A percentile compares a stretch with the other conserved stretches of the same genome.
These are phyloP conservation scores for Capronia epimyces DNA, from an alignment of 2,329 filamentous ascomycete species.

Conservation along the genomic window DNA sequence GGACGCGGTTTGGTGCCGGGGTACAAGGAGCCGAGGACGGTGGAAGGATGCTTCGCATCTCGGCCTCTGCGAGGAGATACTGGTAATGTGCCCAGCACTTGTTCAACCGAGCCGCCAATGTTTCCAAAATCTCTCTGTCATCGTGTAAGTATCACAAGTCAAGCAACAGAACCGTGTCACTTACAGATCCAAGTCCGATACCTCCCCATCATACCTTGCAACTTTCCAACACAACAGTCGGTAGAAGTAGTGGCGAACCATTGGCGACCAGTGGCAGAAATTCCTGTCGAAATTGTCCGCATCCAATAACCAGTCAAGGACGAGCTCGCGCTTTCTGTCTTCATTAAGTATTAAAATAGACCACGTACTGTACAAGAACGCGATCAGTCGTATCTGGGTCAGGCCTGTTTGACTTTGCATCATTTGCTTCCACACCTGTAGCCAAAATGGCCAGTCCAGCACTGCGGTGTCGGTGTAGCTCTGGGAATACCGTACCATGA, in stretches of 20 bases:
- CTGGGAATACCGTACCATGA: constrained; percentile 58
- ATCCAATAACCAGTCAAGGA: constrained; percentile 68
- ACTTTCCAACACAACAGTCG: constrained; percentile 84
- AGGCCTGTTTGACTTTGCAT: constrained; percentile 79
- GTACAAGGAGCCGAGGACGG: constrained; percentile 77
- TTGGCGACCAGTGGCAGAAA: constrained; percentile 92
- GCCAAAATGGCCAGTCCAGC: constrained; percentile 79
- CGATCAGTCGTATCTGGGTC: constrained; percentile 78
- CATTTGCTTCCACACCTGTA: constrained; percentile 72
- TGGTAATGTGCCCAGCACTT: constrained; percentile 75
- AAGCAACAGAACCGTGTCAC: constrained; percentile 33
- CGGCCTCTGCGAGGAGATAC: constrained; percentile 64
- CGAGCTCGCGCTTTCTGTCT: constrained; percentile 63
- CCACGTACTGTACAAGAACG: constrained; percentile 78
- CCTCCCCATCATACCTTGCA: constrained; percentile 66
- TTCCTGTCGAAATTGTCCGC: constrained; percentile 70
- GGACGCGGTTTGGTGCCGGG: constrained; percentile 75
- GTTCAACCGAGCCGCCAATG: constrained; percentile 62
- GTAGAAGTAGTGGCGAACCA: constrained; percentile 91
- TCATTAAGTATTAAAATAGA: constrained; percentile 62
- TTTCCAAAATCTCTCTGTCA: constrained; percentile 61
- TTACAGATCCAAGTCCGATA: constrained; percentile 62
- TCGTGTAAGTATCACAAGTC: constrained; percentile 7
- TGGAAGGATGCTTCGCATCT: constrained; percentile 49
- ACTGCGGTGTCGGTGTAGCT: constrained; percentile 45